Conservation (phyloP, 768 basidiomycete genomes). For the Exsudoporus frostii region DNA sequence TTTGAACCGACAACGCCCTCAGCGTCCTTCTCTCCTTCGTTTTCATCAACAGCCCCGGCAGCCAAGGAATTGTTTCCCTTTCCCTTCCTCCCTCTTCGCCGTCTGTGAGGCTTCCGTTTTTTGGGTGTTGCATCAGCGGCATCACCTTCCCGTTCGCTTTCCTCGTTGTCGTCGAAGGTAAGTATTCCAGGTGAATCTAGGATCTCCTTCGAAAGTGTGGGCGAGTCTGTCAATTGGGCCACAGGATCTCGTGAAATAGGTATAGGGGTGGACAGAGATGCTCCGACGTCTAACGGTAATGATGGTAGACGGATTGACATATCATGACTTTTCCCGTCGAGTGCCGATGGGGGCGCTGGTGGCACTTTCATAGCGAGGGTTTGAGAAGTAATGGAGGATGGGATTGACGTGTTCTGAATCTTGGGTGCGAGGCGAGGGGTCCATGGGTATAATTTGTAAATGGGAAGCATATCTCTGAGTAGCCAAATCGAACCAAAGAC, state of each 20-base stretch:
- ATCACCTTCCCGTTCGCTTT: constrained; percentile 55
- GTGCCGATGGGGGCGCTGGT: background rate
- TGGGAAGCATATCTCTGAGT: constrained; percentile 20
- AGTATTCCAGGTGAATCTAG: constrained; percentile 8
- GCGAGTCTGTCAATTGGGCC: constrained; percentile 5
- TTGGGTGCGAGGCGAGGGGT: background rate
- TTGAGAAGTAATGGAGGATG: constrained; percentile 2
- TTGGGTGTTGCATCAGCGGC: constrained; percentile 39
- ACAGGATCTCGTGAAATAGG: background rate
- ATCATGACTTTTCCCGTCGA: constrained; percentile 1
- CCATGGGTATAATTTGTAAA: constrained; percentile 11
- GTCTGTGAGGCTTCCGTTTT: constrained; percentile 37
- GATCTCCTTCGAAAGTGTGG: background rate
- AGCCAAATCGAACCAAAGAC: constrained; percentile 24
- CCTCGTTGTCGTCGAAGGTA: constrained; percentile 45
- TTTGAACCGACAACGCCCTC: constrained; percentile 28
- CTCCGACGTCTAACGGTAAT: background rate
- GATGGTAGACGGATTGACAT: background rate
- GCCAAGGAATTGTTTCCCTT: constrained; percentile 36
- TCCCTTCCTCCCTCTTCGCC: constrained; percentile 50
- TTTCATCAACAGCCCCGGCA: constrained; percentile 19
- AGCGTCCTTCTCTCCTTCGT: constrained; percentile 25
- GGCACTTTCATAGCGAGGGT: background rate
- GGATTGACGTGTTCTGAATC: background rate
- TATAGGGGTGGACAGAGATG: background rate